phyloP scores from a whole-genome alignment of 345 rosid species.

The Lagerstroemia speciosa region DNA sequence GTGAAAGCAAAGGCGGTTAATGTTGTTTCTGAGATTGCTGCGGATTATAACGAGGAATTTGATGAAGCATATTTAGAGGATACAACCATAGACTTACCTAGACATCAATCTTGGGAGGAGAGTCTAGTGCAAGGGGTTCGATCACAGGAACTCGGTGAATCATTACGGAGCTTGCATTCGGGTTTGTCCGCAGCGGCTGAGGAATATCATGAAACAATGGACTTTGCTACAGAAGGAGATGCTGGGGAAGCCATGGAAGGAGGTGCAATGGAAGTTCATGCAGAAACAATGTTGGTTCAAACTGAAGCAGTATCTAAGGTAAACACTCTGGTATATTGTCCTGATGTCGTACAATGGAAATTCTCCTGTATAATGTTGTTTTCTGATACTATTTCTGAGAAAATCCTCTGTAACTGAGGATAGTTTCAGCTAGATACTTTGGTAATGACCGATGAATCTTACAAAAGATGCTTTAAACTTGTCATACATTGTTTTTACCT shows the following conservation, averaged over 20 bases:
- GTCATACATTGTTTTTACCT: constrained; percentile 2
- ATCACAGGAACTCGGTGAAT: constrained; percentile 21
- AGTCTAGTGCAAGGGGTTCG: constrained; percentile 12
- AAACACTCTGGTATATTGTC: constrained; percentile 9
- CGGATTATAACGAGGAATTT: background rate
- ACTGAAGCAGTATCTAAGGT: constrained; percentile 30
- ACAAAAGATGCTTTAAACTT: background rate
- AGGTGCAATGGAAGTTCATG: background rate
- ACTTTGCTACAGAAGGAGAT: constrained; percentile 27
- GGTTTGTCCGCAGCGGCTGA: constrained; percentile 23
- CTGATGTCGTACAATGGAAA: too few relatives aligned
- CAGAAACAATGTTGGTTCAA: constrained; percentile 16
- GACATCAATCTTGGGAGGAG: constrained; percentile 22
- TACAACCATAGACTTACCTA: constrained; percentile 17
- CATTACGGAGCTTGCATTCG: constrained; percentile 21
- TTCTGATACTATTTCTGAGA: background rate
- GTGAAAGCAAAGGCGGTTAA: constrained; percentile 6
- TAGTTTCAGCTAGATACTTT: background rate
- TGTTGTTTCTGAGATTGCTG: constrained; percentile 1
- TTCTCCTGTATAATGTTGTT: constrained; percentile 4
- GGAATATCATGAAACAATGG: constrained; percentile 23
- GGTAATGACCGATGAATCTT: background rate
- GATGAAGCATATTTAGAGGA: constrained; percentile 18
- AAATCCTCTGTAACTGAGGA: background rate
- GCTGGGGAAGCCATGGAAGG: constrained; percentile 14